Evolutionary conservation across 129 eudicot genomes (phyloP), one percentile per base, ranked within the genome.

Genomic region (Oenanthe sinensis): DNA sequence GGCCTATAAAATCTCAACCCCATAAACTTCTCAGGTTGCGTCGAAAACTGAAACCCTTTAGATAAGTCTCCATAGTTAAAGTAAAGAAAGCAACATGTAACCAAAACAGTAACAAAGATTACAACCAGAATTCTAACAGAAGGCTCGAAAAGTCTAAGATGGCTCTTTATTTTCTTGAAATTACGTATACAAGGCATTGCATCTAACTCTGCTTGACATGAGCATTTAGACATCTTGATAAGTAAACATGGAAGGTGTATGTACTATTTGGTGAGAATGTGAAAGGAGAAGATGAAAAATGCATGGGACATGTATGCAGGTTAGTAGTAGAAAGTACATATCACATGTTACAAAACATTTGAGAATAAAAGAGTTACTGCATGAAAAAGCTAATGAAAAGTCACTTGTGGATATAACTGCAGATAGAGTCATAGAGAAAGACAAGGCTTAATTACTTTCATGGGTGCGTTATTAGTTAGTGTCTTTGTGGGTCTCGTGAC

Each of bases 41-140:
- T 82, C 0, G 84, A 65, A 16, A 89, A 75, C 28, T 82, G 45
- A 45, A 88, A 73, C 60, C 91, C 91, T 75, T 78, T 87, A 52
- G 80, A 80, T 65, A 85, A 88, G 65, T 82, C 89, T 83, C 82
- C 90, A 70, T 90, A 95, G 86, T 95, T 96, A 83, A 91, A 86
- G 78, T 88, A 87, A 74, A 90, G 86, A 78, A 91, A 90, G 78
- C 89, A 82, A 63, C 89, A 75, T 69, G 92, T 76, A 1, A 91
- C 82, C 63, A 87, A 81, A 68, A 82, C 83, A 6, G 89, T 84
- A 30, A 89, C 78, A 6, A 87, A 74, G 52, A 89, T 45, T 47
- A 90, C 84, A 8, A 89, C 92, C 17, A 91, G 60, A 55, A 92
- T 73, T 17, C 91, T 87, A 16, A 90, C 43, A 36, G 97, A 90